A percentile compares a stretch with the other conserved stretches of the same genome.
Conservation (phyloP, 176 grass and related monocot species). For the Pontederia crassipes region DNA sequence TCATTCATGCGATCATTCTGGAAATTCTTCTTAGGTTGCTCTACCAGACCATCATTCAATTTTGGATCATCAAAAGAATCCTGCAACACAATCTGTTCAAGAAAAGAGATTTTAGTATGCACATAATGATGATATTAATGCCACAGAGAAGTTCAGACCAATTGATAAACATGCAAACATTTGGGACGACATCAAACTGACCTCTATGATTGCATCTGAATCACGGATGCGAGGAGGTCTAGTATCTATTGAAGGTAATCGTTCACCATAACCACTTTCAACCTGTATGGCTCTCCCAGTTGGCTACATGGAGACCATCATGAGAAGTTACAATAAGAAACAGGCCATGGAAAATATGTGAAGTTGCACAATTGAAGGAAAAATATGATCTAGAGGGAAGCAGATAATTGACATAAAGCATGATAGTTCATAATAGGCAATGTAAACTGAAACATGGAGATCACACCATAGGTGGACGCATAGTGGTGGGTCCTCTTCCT, state of each 20-base stretch:
- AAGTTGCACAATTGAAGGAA: not conserved
- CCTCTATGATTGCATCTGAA: constrained; percentile 96
- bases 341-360: constrained; percentile 3
- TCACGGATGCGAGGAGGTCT: constrained; percentile 60
- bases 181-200: constrained; percentile 24
- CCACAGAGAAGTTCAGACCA: constrained; percentile 3
- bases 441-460: constrained; percentile 2
- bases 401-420: constrained; percentile 8
- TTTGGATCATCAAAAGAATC: constrained; percentile 45
- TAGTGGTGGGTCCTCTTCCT: constrained; percentile 44
- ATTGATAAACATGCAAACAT: constrained; percentile 15
- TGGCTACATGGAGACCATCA: constrained; percentile 27
- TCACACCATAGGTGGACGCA: constrained; percentile 44
- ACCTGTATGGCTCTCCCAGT: constrained; percentile 96
- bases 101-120: constrained; percentile 15
- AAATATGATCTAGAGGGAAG: constrained; percentile 3
- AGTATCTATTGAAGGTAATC: constrained; percentile 80
- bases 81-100: constrained; percentile 59
- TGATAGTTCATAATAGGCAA: constrained; percentile 2
- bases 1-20: constrained; percentile 26
- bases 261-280: constrained; percentile 62
- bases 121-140: not conserved
- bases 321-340: constrained; percentile 17
- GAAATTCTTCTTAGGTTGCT: constrained; percentile 59
- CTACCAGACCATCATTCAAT: constrained; percentile 32